Percentiles rank a stretch among this genome's conserved stretches.
phyloP scores from a whole-genome alignment of 192 early-diverging fungal genomes.

The Linnemannia hyalina region DNA sequence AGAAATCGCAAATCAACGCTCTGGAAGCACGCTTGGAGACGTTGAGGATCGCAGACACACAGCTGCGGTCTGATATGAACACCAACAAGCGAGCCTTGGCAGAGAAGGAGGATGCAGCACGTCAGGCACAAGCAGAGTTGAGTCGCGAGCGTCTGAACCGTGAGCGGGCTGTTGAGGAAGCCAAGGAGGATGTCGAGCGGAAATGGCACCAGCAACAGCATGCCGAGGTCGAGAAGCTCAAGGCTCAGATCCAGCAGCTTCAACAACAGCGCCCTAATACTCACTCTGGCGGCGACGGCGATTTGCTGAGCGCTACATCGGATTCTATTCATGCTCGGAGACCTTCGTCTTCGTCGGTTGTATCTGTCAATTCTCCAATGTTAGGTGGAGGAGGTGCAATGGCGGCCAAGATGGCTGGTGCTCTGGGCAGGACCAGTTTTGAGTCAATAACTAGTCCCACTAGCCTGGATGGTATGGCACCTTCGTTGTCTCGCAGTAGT shows the following conservation, averaged over 20 bases:
- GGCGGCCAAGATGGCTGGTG: background rate
- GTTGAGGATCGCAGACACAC: slow-evolving; percentile 37
- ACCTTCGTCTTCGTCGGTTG: slow-evolving; percentile 10
- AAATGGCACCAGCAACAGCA: slow-evolving; percentile 34
- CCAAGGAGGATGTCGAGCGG: slow-evolving; percentile 42
- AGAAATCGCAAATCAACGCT: slow-evolving; percentile 41
- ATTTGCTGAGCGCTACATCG: background rate
- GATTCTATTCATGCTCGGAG: background rate
- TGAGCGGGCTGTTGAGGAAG: slow-evolving; percentile 41
- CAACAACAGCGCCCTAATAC: slow-evolving; percentile 18
- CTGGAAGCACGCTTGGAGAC: slow-evolving; percentile 44
- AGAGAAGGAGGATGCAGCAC: slow-evolving; percentile 42
- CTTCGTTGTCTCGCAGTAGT: slow-evolving; percentile 27
- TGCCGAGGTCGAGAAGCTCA: slow-evolving; percentile 34
- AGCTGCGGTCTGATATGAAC: slow-evolving; percentile 41
- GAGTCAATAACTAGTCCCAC: slow-evolving; percentile 24
- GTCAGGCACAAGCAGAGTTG: slow-evolving; percentile 42
- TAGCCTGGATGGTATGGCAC: slow-evolving; percentile 31
- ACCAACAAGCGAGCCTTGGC: slow-evolving; percentile 15
- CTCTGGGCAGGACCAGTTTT: background rate
- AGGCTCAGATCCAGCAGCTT: slow-evolving; percentile 35
- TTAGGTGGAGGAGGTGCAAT: background rate
- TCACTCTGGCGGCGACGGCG: background rate
- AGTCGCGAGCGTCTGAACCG: slow-evolving; percentile 28
- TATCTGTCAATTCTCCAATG: slow-evolving; percentile 1